Percentiles rank a stretch among this genome's conserved stretches.
phyloP scores from a whole-genome alignment of 2,329 filamentous ascomycete species.

The Knufia fluminis region DNA sequence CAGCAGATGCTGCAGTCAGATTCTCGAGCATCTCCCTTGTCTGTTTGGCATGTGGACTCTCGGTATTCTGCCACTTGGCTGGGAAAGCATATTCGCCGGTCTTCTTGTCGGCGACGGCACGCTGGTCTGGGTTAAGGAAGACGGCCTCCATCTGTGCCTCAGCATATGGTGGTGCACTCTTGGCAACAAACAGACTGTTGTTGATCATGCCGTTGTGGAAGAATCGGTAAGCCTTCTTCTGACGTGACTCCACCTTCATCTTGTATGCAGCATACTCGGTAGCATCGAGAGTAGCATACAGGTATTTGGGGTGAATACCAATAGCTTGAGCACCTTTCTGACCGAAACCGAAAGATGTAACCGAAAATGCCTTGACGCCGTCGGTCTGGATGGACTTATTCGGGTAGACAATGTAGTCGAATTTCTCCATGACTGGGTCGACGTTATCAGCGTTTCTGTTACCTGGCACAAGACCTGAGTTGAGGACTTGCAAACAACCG shows the following conservation, averaged over 20 bases:
- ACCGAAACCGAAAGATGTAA: conserved; percentile 98
- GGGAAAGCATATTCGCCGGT: conserved; percentile 68
- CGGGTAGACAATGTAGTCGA: conserved; percentile 95
- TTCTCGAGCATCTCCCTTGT: conserved; percentile 69
- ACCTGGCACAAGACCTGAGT: conserved; percentile 85
- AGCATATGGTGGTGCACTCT: conserved; percentile 80
- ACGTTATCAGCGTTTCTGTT: conserved; percentile 98
- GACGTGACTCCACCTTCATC: conserved; percentile 77
- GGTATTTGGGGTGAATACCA: conserved; percentile 91
- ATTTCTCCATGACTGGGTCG: conserved; percentile 92
- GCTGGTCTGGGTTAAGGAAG: conserved; percentile 87
- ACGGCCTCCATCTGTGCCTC: conserved; percentile 79
- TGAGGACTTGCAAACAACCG: conserved; percentile 89
- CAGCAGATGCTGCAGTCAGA: conserved; percentile 56
- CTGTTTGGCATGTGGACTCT: conserved; percentile 49
- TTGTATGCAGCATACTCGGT: conserved; percentile 73
- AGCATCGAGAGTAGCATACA: conserved; percentile 88
- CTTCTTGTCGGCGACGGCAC: conserved; percentile 80
- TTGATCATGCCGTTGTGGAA: conserved; percentile 98
- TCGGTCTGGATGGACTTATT: conserved; percentile 94
- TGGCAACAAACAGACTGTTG: conserved; percentile 95
- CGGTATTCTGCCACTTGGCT: conserved; percentile 53
- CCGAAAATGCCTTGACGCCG: conserved; percentile 95
- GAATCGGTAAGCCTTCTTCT: conserved; percentile 98
- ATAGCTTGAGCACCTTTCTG: conserved; percentile 98